Percentiles rank a stretch among this genome's conserved stretches.
phyloP scores from a whole-genome alignment of 1,284 basidiomycete species.

The Puccinia hordei region DNA sequence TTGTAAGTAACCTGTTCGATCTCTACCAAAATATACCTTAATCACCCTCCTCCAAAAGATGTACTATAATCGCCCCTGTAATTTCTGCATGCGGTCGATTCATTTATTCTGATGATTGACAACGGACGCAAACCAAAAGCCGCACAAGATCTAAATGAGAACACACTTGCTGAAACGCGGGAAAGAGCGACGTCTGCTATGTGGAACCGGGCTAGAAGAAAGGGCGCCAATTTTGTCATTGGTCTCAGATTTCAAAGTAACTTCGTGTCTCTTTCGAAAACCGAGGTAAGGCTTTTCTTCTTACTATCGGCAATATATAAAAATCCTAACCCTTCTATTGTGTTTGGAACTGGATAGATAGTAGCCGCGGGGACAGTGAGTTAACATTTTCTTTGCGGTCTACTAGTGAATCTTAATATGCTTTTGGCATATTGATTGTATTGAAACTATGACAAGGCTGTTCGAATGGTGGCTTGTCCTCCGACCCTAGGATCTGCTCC shows the following conservation, averaged over 20 bases:
- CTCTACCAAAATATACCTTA: background rate
- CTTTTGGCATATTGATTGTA: background rate
- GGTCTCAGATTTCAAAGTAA: conserved; percentile 17
- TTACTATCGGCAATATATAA: background rate
- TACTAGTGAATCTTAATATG: background rate
- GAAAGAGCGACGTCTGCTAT: background rate
- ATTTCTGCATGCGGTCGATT: background rate
- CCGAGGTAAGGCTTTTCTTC: conserved; percentile 20
- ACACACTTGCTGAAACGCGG: background rate
- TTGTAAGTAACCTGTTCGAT: conserved; percentile 3
- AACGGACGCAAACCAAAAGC: conserved; percentile 1
- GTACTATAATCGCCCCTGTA: background rate
- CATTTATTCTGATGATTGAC: background rate
- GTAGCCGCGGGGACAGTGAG: conserved; percentile 24
- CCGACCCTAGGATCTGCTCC: background rate
- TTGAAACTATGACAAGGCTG: conserved; percentile 4
- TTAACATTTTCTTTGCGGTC: background rate
- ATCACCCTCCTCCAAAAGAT: background rate
- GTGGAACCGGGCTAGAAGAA: background rate
- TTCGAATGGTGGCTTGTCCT: background rate
- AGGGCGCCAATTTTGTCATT: conserved; percentile 21
- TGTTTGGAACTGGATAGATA: background rate
- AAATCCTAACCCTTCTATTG: background rate
- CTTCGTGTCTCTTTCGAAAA: background rate
- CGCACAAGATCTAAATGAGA: conserved; percentile 5